Conservation (phyloP, 139 green algal species). For the Pycnococcus provasolii region DNA sequence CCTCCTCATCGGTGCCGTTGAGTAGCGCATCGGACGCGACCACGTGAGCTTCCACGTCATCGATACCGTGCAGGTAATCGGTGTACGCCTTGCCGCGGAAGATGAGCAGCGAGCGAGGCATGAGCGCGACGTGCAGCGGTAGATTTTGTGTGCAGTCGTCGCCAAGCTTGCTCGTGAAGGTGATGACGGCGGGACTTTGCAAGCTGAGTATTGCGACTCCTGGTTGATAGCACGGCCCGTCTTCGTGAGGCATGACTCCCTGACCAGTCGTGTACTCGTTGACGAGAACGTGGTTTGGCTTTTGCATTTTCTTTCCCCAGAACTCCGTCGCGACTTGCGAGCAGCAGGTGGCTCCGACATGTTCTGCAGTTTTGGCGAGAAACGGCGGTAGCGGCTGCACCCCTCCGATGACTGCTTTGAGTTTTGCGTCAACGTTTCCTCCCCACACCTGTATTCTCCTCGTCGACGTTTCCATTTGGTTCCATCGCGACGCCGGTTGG, state of each 20-base stretch:
- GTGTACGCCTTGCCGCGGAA: constrained; percentile 9
- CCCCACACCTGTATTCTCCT: too few relatives aligned
- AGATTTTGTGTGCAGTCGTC: not conserved
- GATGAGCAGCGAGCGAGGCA: not conserved
- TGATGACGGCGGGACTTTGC: not conserved
- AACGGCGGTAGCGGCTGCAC: too few relatives aligned
- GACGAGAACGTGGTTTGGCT: constrained; percentile 18
- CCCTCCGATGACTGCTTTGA: too few relatives aligned
- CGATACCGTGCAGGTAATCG: constrained; percentile 17
- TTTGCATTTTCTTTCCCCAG: too few relatives aligned
- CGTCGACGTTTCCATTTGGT: too few relatives aligned
- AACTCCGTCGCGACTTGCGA: too few relatives aligned
- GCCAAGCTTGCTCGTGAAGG: constrained; percentile 4
- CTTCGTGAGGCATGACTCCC: constrained; percentile 12
- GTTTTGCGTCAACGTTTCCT: too few relatives aligned
- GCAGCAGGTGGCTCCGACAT: too few relatives aligned
- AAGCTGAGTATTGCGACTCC: constrained; percentile 7
- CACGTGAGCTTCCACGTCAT: not conserved
- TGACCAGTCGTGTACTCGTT: constrained; percentile 7
- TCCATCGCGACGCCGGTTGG: too few relatives aligned
- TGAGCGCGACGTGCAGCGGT: constrained; percentile 3
- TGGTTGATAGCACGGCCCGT: constrained; percentile 9
- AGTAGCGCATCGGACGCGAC: too few relatives aligned
- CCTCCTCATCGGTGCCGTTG: too few relatives aligned
- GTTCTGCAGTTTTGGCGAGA: too few relatives aligned